A percentile compares a stretch with the other conserved stretches of the same genome.
Evolutionary conservation across 225 moss, liverwort and hornwort genomes (phyloP).

Genomic region (Physcomitrellopsis africana): DNA sequence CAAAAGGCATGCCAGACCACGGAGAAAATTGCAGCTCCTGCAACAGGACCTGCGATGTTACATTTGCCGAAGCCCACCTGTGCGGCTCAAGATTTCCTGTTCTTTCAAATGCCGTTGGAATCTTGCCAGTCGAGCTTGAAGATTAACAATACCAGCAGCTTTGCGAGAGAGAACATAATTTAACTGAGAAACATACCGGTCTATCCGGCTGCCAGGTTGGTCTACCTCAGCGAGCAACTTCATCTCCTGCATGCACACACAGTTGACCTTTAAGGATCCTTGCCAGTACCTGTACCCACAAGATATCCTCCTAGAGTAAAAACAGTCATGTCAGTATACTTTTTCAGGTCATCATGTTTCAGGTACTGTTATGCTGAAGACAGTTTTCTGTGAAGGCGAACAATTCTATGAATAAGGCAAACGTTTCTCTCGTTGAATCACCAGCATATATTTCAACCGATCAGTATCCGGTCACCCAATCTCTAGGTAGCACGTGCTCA

Average conservation of each 20-base stretch:
- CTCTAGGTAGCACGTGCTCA: background rate
- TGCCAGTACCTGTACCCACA: conserved; percentile 28
- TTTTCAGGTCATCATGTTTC: background rate
- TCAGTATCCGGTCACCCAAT: background rate
- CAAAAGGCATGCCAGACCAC: conserved; percentile 16
- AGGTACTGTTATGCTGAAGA: background rate
- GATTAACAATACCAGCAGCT: conserved; percentile 75
- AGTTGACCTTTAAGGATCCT: conserved; percentile 32
- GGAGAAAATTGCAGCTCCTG: conserved; percentile 7
- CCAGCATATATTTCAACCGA: background rate
- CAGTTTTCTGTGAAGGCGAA: background rate
- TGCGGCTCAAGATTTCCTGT: conserved; percentile 77
- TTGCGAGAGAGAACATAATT: conserved; percentile 76
- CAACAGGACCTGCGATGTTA: conserved; percentile 6
- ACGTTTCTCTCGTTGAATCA: background rate
- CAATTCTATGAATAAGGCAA: background rate
- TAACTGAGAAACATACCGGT: conserved; percentile 74
- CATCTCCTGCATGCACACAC: conserved; percentile 66
- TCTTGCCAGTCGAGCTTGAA: conserved; percentile 74
- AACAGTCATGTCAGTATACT: no score
- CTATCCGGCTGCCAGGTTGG: conserved; percentile 80
- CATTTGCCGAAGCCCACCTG: conserved; percentile 60
- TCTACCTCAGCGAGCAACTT: conserved; percentile 81
- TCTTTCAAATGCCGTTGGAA: conserved; percentile 81
- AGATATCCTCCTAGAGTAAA: conserved; percentile 19